Base-by-base conservation (phyloP, 2,329 filamentous ascomycete genomes). In the Pyrenophora seminiperda region DNA sequence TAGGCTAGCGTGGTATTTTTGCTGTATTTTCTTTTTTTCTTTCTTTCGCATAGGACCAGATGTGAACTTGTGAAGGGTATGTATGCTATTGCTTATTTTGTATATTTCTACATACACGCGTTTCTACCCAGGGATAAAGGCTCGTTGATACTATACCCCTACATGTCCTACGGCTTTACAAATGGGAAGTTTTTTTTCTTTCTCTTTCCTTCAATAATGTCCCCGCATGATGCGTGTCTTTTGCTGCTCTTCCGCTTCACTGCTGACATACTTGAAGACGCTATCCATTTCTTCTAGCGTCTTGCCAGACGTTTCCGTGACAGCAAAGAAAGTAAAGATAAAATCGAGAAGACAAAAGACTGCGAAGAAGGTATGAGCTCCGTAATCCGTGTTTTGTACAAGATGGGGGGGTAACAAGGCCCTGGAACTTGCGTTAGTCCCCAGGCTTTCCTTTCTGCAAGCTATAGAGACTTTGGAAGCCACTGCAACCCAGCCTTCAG, bases 361-460 rank as follows among this genome's bases (percentile, higher is more conserved):
- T 7, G 68, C 71, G 56, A 74, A 74, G 50, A 74, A 74, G 2
- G 63, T 62, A 38, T 72, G 73, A 0, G 68, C 68, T 3, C 78
- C 79, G 56, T 73, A 80, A 1, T 76, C 77, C 0, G 76, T 85
- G 44, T 81, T 81, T 51, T 82, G 73, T 17, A 89, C 81, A 29
- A 88, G 78, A 1, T n/a, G 85, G 79, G 0, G 86, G 86, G 0
- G 84, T 87, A 20, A 88, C 80, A 61, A 88, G 79, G 29, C 87
- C 84, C 65, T 70, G 30, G 1, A 24, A 10, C 29, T 43, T 76
- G 70, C 19, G 75, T 75, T 61, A 81, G 79, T 37, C 75, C 75
- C 18, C 13, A 5, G 2, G 18, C 5, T 40, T 11, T 31, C 14
- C n/a, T 10, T 31, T 20, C n/a, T 10, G 14, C 10, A 3, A n/a